These are phyloP conservation scores for Plasmodium relictum DNA, from an alignment of 169 alveolate species.

Conservation along the genomic window DNA sequence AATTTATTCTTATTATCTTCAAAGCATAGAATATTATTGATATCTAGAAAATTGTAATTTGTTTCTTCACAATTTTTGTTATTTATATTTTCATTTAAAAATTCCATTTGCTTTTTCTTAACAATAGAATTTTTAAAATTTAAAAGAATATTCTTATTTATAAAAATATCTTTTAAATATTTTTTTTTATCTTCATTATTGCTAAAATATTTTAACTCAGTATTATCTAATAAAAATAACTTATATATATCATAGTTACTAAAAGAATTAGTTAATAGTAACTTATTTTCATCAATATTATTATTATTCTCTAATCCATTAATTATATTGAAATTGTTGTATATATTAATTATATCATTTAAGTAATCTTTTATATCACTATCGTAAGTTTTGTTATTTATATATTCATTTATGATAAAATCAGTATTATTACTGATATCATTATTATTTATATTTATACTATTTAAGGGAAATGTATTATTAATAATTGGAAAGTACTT, in stretches of 20 bases:
- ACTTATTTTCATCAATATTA: not conserved
- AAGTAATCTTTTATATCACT: slow-evolving; percentile 7
- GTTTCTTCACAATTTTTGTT: not conserved
- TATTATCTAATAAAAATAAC: slow-evolving; percentile 28
- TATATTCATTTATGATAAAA: not conserved
- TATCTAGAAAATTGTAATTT: slow-evolving; percentile 17
- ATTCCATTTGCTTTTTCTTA: slow-evolving; percentile 41
- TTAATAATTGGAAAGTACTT: not conserved
- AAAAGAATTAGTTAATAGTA: slow-evolving; percentile 5
- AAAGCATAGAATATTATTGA: slow-evolving; percentile 28
- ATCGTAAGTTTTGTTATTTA: not conserved
- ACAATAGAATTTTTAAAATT: slow-evolving; percentile 29
- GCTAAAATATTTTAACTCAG: not conserved
- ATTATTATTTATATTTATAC: not conserved
- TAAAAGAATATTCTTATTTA: not conserved
- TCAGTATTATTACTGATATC: not conserved
- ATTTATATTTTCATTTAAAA: slow-evolving; percentile 15
- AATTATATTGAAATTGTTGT: slow-evolving; percentile 17
- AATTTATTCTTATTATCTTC: slow-evolving; percentile 11
- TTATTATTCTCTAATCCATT: not conserved
- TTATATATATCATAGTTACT: slow-evolving; percentile 51
- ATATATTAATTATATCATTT: not conserved
- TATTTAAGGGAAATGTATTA: not conserved
- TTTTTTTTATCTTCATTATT: slow-evolving; percentile 16
- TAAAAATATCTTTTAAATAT: slow-evolving; percentile 4